Conservation (phyloP, 257 asterid genomes). For the Solanum piurae region DNA sequence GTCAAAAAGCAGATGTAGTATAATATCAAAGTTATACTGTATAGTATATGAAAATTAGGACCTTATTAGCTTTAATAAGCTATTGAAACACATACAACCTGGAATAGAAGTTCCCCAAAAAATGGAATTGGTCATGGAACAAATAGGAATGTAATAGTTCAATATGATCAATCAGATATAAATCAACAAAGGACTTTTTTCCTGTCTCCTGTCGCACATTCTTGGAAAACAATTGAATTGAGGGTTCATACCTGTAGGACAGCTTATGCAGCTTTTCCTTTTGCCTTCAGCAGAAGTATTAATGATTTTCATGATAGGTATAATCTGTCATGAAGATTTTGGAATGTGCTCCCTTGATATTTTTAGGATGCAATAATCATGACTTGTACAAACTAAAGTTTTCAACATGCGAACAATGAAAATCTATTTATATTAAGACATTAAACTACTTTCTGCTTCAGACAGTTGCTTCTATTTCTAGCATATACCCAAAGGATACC, state of each 20-base stretch:
- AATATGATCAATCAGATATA: background rate
- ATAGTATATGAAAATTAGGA: background rate
- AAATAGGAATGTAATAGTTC: background rate
- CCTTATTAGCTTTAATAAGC: background rate
- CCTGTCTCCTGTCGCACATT: background rate
- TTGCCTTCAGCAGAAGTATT: background rate
- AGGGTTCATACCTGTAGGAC: background rate
- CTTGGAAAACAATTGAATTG: background rate
- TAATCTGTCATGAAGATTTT: background rate
- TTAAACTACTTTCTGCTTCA: slow-evolving; percentile 18
- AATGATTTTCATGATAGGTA: background rate
- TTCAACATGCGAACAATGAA: background rate
- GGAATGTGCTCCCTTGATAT: background rate
- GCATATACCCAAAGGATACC: slow-evolving; percentile 84
- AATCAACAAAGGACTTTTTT: background rate
- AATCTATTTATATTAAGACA: background rate
- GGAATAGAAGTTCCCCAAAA: background rate
- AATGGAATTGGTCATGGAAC: background rate
- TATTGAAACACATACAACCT: background rate
- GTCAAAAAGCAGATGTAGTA: background rate
- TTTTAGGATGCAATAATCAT: background rate
- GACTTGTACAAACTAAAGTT: background rate
- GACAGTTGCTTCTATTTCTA: slow-evolving; percentile 72
- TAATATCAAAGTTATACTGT: background rate
- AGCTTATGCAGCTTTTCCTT: background rate